Evolutionary conservation across 1,284 basidiomycete genomes (phyloP).

Genomic region (Puccinia polysora): DNA sequence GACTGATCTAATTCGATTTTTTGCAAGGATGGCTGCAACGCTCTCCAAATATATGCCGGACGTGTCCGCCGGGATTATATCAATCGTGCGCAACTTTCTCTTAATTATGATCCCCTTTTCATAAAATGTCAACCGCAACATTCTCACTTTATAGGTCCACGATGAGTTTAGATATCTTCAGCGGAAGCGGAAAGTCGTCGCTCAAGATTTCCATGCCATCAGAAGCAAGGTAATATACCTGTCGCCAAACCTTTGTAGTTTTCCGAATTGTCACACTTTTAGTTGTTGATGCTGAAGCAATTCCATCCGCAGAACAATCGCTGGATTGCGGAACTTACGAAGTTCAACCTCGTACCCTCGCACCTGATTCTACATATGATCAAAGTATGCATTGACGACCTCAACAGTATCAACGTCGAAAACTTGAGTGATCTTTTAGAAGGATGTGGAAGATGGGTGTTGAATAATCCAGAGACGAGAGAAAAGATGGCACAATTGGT

Average conservation of each 20-base stretch:
- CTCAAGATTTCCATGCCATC: constrained; percentile 59
- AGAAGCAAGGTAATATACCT: constrained; percentile 64
- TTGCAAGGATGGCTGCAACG: constrained; percentile 81
- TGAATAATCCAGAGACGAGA: constrained; percentile 79
- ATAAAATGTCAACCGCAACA: neutral
- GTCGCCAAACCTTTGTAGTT: neutral
- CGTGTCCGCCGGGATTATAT: constrained; percentile 73
- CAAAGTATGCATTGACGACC: constrained; percentile 94
- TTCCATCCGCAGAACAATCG: constrained; percentile 66
- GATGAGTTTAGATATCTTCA: constrained; percentile 97
- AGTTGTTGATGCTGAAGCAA: neutral
- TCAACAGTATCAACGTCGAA: constrained; percentile 85
- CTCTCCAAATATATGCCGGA: constrained; percentile 91
- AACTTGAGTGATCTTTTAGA: constrained; percentile 87
- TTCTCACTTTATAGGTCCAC: constrained; percentile 64
- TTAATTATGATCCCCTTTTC: neutral
- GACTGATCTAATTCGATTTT: constrained; percentile 86
- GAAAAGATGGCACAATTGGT: constrained; percentile 59
- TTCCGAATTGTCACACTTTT: neutral
- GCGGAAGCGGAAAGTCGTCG: constrained; percentile 76
- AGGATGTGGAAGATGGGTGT: constrained; percentile 85
- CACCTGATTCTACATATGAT: constrained; percentile 91
- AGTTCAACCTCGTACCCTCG: constrained; percentile 86
- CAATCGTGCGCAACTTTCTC: constrained; percentile 60
- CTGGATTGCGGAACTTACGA: constrained; percentile 86